These are phyloP conservation scores for Abortiporus biennis DNA, from an alignment of 1,284 basidiomycete species.

Conservation along the genomic window DNA sequence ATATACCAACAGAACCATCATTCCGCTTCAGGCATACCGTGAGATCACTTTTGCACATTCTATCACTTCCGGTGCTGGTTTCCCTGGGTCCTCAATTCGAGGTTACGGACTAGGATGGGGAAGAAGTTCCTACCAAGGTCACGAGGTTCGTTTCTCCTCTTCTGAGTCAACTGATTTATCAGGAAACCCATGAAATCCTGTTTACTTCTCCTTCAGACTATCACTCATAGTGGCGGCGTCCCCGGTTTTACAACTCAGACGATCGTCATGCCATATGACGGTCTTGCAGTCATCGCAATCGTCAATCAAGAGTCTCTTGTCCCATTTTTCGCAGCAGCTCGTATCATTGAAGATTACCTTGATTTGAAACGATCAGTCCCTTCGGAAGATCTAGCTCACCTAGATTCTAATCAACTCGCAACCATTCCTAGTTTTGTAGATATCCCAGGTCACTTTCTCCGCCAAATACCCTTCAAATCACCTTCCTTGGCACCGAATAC, in stretches of 20 bases:
- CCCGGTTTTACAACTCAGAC: slow-evolving; percentile 22
- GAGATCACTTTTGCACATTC: slow-evolving; percentile 22
- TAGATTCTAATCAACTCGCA: too few species aligned
- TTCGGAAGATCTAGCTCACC: too few species aligned
- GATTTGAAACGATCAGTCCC: too few species aligned
- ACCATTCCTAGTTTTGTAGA: too few species aligned
- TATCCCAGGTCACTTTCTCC: too few species aligned
- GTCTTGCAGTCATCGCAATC: slow-evolving; percentile 24
- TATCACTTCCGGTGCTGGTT: slow-evolving; percentile 13
- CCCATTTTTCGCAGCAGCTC: too few species aligned
- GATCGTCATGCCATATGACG: slow-evolving; percentile 22
- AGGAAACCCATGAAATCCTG: too few species aligned
- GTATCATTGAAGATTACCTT: too few species aligned
- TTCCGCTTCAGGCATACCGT: slow-evolving; percentile 21
- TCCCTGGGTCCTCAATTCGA: slow-evolving; percentile 10
- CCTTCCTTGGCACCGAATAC: too few species aligned
- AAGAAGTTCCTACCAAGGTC: slow-evolving; percentile 24
- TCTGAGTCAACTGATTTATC: too few species aligned
- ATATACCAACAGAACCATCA: slow-evolving; percentile 16
- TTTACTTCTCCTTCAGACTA: too few species aligned
- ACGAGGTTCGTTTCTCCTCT: slow-evolving; percentile 21
- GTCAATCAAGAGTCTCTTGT: slow-evolving; percentile 16
- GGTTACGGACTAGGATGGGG: slow-evolving; percentile 32
- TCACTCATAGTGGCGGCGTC: slow-evolving; percentile 9
- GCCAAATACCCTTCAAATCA: too few species aligned